Base-by-base conservation (phyloP, 192 early-diverging fungal species). In the Entrophospora sp. region DNA sequence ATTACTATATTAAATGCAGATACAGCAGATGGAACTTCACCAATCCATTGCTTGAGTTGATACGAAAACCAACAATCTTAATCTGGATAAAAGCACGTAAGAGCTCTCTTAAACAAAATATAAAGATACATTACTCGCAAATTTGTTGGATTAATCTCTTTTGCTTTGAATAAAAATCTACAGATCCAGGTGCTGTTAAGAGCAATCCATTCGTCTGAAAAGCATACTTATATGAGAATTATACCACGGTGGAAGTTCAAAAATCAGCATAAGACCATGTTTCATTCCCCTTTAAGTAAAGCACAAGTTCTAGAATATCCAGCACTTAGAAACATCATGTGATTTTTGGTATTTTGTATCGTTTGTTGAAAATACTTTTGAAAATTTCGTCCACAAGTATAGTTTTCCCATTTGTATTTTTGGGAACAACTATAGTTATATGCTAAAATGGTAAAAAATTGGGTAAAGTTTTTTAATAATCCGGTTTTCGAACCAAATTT, bases 241-340 rank as follows among this genome's bases (percentile, higher is more conserved):
- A 22, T 25, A 25, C 18, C 24, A 25, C 48, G 48, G 20, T 51
- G 48, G 18, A 8, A n/a, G 48, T 51, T 51, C 24, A 22, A 51
- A 51, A 51, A 10, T 51, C 48, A 51, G 48, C n/a, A 25, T 51
- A 51, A 8, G 48, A 51, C 48, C 24, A 22, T 51, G 14, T 25
- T 51, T 16, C 24, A 25, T 51, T 16, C 48, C 18, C 48, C 14
- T 51, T 8, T 25, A 51, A 51, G 48, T 51, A 51, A 49, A 5
- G 48, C 14, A 49, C 48, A 49, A 49, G 48, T 49, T 49, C 48
- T 49, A 49, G 48, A 49, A 49, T 49, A 24, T 49, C 18, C 24
- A 49, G 48, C 14, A 49, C 20, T 40, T 40, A 40, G 38, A 40
- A 40, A n/a, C n/a, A n/a, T n/a, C n/a, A n/a, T n/a, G n/a, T n/a